phyloP scores from a whole-genome alignment of 495 filamentous ascomycete species.

The Penicillium lividum region DNA sequence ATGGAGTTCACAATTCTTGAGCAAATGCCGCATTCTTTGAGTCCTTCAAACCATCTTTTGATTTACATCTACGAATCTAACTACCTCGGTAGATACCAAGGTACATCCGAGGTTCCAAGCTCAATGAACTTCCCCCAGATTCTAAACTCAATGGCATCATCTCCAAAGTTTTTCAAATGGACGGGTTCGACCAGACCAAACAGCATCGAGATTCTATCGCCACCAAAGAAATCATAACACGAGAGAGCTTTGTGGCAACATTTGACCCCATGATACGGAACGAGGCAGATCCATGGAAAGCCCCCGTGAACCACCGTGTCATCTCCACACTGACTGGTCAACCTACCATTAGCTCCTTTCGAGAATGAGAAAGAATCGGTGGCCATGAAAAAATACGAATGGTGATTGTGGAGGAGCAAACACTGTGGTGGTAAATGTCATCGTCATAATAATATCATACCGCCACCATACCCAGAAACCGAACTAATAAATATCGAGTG shows the following conservation, averaged over 20 bases:
- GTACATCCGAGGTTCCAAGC: background rate
- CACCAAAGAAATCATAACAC: background rate
- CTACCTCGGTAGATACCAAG: too few species aligned
- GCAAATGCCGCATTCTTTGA: too few species aligned
- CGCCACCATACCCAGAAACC: slow-evolving; percentile 27
- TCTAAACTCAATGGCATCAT: background rate
- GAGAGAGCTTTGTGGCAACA: slow-evolving; percentile 12
- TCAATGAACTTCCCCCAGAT: background rate
- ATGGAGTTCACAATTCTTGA: background rate
- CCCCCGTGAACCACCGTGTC: background rate
- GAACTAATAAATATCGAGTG: background rate
- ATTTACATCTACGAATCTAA: too few species aligned
- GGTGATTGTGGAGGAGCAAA: slow-evolving; percentile 21
- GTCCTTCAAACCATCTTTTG: too few species aligned
- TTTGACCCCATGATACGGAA: slow-evolving; percentile 4
- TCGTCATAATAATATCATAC: slow-evolving; percentile 31
- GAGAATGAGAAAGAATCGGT: slow-evolving; percentile 18
- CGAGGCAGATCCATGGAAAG: background rate
- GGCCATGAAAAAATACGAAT: slow-evolving; percentile 13
- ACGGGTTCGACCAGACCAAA: background rate
- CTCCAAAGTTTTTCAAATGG: background rate
- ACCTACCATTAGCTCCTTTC: background rate
- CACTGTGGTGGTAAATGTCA: slow-evolving; percentile 23
- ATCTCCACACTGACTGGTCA: slow-evolving; percentile 12
- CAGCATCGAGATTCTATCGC: background rate